Evolutionary conservation across 2,329 filamentous ascomycete species (phyloP).

Genomic region (Aspergillus brasiliensis): DNA sequence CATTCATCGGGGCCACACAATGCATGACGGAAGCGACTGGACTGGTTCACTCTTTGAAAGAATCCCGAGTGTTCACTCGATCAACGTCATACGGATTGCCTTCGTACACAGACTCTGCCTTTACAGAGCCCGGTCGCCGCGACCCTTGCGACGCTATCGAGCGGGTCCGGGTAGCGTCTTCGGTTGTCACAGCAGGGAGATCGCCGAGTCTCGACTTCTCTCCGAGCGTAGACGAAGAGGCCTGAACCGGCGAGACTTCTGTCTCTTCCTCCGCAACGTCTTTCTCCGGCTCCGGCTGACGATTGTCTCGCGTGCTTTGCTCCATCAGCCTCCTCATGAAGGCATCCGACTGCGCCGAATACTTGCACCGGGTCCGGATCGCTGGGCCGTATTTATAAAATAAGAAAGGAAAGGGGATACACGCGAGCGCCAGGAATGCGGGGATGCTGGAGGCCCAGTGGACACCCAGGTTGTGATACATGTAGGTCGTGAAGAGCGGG

Average conservation of each 20-base stretch:
- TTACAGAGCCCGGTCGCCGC: conserved; percentile 4
- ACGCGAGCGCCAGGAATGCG: conserved; percentile 49
- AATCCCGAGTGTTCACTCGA: conserved; percentile 45
- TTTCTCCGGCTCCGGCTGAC: conserved; percentile 13
- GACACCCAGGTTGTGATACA: conserved; percentile 52
- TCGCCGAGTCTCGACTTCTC: not conserved
- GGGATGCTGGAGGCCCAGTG: conserved; percentile 52
- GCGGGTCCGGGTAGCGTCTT: conserved; percentile 25
- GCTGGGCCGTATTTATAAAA: conserved; percentile 46
- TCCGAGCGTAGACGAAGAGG: not conserved
- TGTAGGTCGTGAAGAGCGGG: conserved; percentile 50
- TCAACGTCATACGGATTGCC: conserved; percentile 49
- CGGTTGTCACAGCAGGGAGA: not conserved
- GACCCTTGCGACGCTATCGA: conserved; percentile 21
- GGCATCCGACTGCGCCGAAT: conserved; percentile 38
- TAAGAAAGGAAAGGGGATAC: conserved; percentile 48
- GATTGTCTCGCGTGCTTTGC: conserved; percentile 17
- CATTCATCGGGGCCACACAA: no score
- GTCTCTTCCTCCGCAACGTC: conserved; percentile 18
- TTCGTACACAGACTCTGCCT: conserved; percentile 35
- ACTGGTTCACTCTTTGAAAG: conserved; percentile 32
- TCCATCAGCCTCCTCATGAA: conserved; percentile 41
- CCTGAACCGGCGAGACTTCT: conserved; percentile 19
- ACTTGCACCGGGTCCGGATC: conserved; percentile 46
- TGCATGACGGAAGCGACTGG: not conserved